These are phyloP conservation scores for Eucommia ulmoides DNA, from an alignment of 257 asterid species.

Conservation along the genomic window DNA sequence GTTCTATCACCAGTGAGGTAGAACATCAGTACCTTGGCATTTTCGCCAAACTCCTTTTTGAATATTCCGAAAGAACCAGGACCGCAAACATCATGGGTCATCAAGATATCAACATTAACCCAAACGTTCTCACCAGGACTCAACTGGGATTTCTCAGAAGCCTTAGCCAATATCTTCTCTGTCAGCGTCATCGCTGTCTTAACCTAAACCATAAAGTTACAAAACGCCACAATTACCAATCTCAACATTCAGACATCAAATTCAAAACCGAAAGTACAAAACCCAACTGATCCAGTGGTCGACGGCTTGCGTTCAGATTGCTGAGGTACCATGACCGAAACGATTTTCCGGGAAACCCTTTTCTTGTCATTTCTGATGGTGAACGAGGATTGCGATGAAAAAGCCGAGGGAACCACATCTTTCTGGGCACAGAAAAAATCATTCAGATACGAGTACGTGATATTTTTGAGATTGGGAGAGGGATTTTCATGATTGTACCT, in stretches of 20 bases:
- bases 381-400: slow-evolving; percentile 31
- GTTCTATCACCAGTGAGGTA: too few relatives aligned
- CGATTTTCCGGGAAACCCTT: slow-evolving; percentile 36
- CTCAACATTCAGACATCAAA: slow-evolving; percentile 6
- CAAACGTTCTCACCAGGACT: slow-evolving; percentile 88
- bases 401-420: slow-evolving; percentile 43
- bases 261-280: background rate
- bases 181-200: slow-evolving; percentile 90
- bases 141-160: slow-evolving; percentile 64
- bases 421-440: slow-evolving; percentile 28
- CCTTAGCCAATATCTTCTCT: slow-evolving; percentile 78
- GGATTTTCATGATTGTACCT: slow-evolving; percentile 18
- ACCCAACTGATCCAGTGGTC: slow-evolving; percentile 59
- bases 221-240: slow-evolving; percentile 12
- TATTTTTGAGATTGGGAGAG: too few relatives aligned
- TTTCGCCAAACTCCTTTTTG: slow-evolving; percentile 79
- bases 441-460: background rate
- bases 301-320: slow-evolving; percentile 71
- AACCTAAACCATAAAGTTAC: slow-evolving; percentile 33
- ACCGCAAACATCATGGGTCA: slow-evolving; percentile 95
- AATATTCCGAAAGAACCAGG: slow-evolving; percentile 74
- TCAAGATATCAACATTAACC: slow-evolving; percentile 81
- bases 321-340: slow-evolving; percentile 69
- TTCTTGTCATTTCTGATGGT: slow-evolving; percentile 24
- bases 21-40: slow-evolving; percentile 92